phyloP scores from a whole-genome alignment of 176 grass and related monocot species.

The Oryza punctata region DNA sequence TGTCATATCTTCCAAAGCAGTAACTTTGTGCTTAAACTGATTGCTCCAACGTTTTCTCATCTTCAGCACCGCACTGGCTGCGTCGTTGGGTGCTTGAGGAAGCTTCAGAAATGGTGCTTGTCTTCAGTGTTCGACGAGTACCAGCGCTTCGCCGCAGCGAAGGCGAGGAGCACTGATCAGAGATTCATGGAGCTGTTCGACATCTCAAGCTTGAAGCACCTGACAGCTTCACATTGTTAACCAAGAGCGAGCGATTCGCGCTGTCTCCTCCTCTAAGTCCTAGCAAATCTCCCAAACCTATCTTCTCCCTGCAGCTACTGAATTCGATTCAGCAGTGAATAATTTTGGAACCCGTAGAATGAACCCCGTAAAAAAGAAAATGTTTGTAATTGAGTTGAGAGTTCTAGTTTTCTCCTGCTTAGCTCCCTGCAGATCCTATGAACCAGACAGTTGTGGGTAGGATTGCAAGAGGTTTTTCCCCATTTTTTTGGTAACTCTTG shows the following conservation, averaged over 20 bases:
- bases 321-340: conserved; percentile 48
- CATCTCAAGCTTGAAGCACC: conserved; percentile 59
- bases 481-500: conserved; percentile 38
- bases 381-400: conserved; percentile 35
- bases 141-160: conserved; percentile 63
- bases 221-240: conserved; percentile 51
- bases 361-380: conserved; percentile 23
- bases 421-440: conserved; percentile 43
- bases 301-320: conserved; percentile 26
- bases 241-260: conserved; percentile 1
- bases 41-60: conserved; percentile 16
- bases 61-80: conserved; percentile 84
- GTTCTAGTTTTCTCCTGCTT: conserved; percentile 50
- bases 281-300: conserved; percentile 34
- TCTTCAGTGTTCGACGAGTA: conserved; percentile 80
- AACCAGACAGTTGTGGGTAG: conserved; percentile 44
- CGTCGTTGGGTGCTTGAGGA: conserved; percentile 75
- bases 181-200: conserved; percentile 88
- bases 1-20: neutral
- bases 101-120: conserved; percentile 75
- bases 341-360: conserved; percentile 54
- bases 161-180: conserved; percentile 61
- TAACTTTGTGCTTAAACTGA: neutral
- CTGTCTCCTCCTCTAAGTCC: neutral
- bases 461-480: conserved; percentile 44